These are phyloP conservation scores for Nannochloris sp. DNA, from an alignment of 139 green algal species.

Conservation along the genomic window DNA sequence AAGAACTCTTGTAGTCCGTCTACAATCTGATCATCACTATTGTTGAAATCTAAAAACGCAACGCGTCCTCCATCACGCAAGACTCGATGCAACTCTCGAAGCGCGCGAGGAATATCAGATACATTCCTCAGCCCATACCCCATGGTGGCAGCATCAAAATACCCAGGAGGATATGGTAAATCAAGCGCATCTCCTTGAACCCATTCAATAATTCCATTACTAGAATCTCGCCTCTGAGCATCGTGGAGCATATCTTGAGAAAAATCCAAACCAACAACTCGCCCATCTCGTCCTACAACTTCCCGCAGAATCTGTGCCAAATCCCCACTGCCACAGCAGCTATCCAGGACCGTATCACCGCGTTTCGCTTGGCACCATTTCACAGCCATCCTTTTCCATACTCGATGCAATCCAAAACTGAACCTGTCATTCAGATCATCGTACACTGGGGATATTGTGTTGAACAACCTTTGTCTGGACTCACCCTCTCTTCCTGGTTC, in stretches of 20 bases:
- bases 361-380: constrained; percentile 61
- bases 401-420: constrained; percentile 81
- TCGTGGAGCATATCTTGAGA: constrained; percentile 74
- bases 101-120: constrained; percentile 39
- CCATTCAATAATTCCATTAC: constrained; percentile 38
- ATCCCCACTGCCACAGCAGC: constrained; percentile 93
- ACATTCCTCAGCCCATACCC: constrained; percentile 95
- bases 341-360: constrained; percentile 64
- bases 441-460: constrained; percentile 79
- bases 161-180: constrained; percentile 69
- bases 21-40: constrained; percentile 46
- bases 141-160: constrained; percentile 89
- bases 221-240: constrained; percentile 17
- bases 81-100: constrained; percentile 78
- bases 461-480: constrained; percentile 65
- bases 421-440: constrained; percentile 88
- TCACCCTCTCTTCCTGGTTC: constrained; percentile 15
- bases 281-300: constrained; percentile 62
- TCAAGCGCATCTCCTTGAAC: constrained; percentile 86
- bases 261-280: constrained; percentile 89
- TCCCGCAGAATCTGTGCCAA: constrained; percentile 71
- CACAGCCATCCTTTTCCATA: constrained; percentile 93
- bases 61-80: constrained; percentile 58
- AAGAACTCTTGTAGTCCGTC: constrained; percentile 55
- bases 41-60: constrained; percentile 97